These are phyloP conservation scores for Dactylellina parvicollis DNA, from an alignment of 2,329 filamentous ascomycete genomes.

Conservation along the genomic window DNA sequence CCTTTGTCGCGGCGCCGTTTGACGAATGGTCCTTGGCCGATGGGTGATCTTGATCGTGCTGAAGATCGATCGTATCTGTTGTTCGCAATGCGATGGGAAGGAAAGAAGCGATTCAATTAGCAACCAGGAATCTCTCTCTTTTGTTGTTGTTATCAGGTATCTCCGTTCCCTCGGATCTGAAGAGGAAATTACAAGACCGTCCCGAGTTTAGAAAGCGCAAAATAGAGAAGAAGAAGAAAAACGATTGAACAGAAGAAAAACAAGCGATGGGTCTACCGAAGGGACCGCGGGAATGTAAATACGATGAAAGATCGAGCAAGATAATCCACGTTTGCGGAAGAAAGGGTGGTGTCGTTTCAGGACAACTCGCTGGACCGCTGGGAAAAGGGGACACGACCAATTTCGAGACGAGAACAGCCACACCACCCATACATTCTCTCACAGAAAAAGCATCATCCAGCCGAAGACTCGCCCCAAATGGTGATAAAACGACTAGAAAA, in stretches of 20 bases:
- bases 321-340: constrained; percentile 53
- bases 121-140: constrained; percentile 2
- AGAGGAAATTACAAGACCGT: constrained; percentile 38
- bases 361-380: constrained; percentile 42
- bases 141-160: background rate
- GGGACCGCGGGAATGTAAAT: constrained; percentile 49
- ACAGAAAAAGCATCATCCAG: constrained; percentile 52
- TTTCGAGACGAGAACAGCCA: constrained; percentile 53
- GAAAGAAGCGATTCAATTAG: constrained; percentile 30
- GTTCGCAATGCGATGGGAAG: constrained; percentile 15
- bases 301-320: constrained; percentile 41
- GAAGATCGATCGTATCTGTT: constrained; percentile 92
- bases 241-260: constrained; percentile 6
- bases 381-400: constrained; percentile 51
- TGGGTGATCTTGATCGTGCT: constrained; percentile 77
- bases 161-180: background rate
- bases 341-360: constrained; percentile 53
- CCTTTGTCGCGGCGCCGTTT: constrained; percentile 64
- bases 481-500: constrained; percentile 26
- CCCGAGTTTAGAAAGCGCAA: constrained; percentile 25
- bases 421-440: constrained; percentile 51
- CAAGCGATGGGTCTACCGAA: constrained; percentile 39
- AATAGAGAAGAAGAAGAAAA: background rate
- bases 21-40: constrained; percentile 83
- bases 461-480: constrained; percentile 28